Percentiles rank a stretch among this genome's conserved stretches.
Evolutionary conservation across 441 rosid species (phyloP).

Genomic region (Raphanus hybrid): DNA sequence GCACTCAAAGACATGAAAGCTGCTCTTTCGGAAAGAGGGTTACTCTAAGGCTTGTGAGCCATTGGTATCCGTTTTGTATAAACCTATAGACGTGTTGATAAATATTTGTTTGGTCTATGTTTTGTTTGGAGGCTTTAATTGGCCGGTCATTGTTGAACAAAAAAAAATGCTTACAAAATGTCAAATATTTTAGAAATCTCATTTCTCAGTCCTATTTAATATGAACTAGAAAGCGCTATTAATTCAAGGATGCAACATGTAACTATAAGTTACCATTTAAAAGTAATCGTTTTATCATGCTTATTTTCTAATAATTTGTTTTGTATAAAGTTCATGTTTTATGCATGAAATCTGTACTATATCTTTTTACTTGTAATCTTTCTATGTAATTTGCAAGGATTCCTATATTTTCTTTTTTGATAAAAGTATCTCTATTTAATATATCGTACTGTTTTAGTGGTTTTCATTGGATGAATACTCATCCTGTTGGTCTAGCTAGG

Average conservation of each 20-base stretch:
- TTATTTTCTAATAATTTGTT: background rate
- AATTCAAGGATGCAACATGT: background rate
- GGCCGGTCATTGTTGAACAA: background rate
- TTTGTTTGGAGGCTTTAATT: conserved; percentile 11
- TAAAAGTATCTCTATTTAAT: too few species aligned
- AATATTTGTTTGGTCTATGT: conserved; percentile 15
- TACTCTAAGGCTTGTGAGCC: conserved; percentile 23
- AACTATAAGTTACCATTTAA: background rate
- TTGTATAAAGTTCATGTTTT: background rate
- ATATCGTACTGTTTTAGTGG: too few species aligned
- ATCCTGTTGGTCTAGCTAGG: too few species aligned
- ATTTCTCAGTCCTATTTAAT: background rate
- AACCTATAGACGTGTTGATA: background rate
- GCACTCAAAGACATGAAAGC: conserved; percentile 31
- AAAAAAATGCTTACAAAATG: background rate
- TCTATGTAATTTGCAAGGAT: background rate
- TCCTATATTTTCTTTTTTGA: background rate
- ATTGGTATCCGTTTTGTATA: background rate
- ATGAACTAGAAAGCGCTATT: background rate
- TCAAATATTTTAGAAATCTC: conserved; percentile 7
- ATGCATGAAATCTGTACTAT: background rate
- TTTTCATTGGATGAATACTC: too few species aligned
- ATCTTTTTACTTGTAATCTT: background rate
- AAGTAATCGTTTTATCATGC: background rate
- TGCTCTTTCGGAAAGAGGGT: conserved; percentile 21